Evolutionary conservation across 1,284 basidiomycete genomes (phyloP), one percentile per base, ranked within the genome.

Genomic region (Sutorius eximius): DNA sequence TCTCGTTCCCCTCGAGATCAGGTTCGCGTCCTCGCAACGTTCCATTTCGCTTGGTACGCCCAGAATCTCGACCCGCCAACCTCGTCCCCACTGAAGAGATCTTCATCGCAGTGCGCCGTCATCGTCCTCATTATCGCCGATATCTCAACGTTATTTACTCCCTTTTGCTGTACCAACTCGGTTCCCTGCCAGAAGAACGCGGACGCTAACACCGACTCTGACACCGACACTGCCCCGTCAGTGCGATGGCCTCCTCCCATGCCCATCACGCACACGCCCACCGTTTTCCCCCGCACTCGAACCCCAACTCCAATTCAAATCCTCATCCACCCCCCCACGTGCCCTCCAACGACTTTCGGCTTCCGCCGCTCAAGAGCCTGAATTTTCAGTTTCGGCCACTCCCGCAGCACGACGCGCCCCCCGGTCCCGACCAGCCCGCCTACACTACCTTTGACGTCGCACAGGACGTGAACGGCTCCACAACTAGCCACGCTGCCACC

Each of bases 341-440:
- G 57, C 56, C 69, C 16, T 68, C 71, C 57, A 75, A 71, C 61
- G 74, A 80, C 49, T 67, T 82, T 60, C 82, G 83, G 36, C 76
- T 87, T 7, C 85, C 85, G 0, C 85, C 85, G 16, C 77, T 87
- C 65, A 85, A 81, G 71, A 83, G 85, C 65, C 75, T 87, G 61
- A 83, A 85, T 67, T 85, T 87, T 58, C 64, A 60, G 43, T 79
- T 76, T 56, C 70, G 69, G 20, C 66, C 71, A 8, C 73, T 67
- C 3, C 70, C 69, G n/a, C 64, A 65, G 27, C 62, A 71, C 40
- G 61, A 62, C 42, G 58, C 50, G 15, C 53, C 42, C 0, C 9
- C 58, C 47, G 58, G 51, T 51, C 61, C 59, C 12, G 64, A 68
- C 51, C 66, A 69, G 44, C 29, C 55, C 0, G 37, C 53, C 30